Evolutionary conservation across 2,329 filamentous ascomycete species (phyloP).

Genomic region (Fusarium sp.): DNA sequence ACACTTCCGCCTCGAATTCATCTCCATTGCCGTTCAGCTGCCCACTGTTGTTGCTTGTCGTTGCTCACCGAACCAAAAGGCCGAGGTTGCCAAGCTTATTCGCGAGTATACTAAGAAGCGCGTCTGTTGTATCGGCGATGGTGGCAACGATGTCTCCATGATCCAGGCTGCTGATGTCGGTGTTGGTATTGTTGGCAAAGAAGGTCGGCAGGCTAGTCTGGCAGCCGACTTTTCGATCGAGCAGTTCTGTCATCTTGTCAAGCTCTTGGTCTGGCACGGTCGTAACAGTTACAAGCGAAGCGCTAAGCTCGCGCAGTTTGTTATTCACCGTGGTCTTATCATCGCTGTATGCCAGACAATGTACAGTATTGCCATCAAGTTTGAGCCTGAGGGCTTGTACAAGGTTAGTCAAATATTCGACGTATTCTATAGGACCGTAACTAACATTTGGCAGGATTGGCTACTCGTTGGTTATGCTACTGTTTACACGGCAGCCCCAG

Average conservation of each 20-base stretch:
- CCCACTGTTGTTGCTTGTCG: slow-evolving; percentile 96
- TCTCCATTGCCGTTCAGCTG: slow-evolving; percentile 85
- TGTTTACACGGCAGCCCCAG: slow-evolving; percentile 91
- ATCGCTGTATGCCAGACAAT: slow-evolving; percentile 97
- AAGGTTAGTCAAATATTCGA: slow-evolving; percentile 59
- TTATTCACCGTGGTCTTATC: slow-evolving; percentile 96
- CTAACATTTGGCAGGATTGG: slow-evolving; percentile 73
- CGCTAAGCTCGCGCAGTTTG: slow-evolving; percentile 96
- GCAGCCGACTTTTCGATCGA: slow-evolving; percentile 97
- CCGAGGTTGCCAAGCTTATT: slow-evolving; percentile 91
- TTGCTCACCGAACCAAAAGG: slow-evolving; percentile 96
- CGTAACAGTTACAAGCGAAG: slow-evolving; percentile 96
- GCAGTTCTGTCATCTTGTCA: slow-evolving; percentile 94
- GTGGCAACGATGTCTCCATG: slow-evolving; percentile 98
- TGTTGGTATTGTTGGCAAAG: slow-evolving; percentile 97
- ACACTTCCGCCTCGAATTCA: slow-evolving; percentile 85
- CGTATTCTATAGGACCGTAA: neutral
- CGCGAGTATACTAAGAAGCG: slow-evolving; percentile 92
- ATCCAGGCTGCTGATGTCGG: slow-evolving; percentile 98
- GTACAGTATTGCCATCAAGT: slow-evolving; percentile 92
- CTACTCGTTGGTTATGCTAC: slow-evolving; percentile 96
- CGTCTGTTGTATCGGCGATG: slow-evolving; percentile 96
- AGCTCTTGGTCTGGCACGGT: slow-evolving; percentile 98
- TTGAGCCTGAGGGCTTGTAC: slow-evolving; percentile 94
- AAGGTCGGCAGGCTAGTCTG: slow-evolving; percentile 92